Evolutionary conservation across 805 yeast species (phyloP), one percentile per base, ranked within the genome.

Genomic region (Saturnispora bothae): DNA sequence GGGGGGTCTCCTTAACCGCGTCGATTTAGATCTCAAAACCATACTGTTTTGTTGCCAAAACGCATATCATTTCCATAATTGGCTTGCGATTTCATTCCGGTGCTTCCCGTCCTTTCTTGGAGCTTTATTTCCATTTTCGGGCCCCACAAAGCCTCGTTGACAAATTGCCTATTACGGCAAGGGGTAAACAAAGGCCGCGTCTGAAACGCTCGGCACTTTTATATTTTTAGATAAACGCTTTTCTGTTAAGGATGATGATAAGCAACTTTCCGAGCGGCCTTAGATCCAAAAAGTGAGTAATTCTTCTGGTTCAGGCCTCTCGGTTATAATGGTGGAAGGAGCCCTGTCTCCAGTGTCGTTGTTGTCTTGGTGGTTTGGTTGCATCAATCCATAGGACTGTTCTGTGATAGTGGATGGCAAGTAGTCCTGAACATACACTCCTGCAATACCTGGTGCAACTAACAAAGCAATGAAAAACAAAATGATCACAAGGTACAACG

Each of bases 271-370:
- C n/a, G n/a, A n/a, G n/a, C n/a, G n/a, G n/a, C n/a, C 6, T 21
- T 39, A 55, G 28, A 57, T 50, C 58, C 57, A 52, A 31, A 51
- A 56, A 1, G 52, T 52, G 9, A 42, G 45, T 21, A 40, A 48
- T 6, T 48, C 45, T 16, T 43, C 47, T 2, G 42, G 43, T 4
- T 43, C 48, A 16, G 62, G 62, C 25, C 45, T 54, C 2, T 42
- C 26, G n/a, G 50, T 57, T 13, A 61, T 45, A 13, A 75, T 61
- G 9, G 60, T 56, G 1, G 56, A 37, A 1, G 82, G 79, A 0
- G 80, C 81, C 33, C 54, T 55, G 0, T 50, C 61, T 0, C 84
- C 85, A 0, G 85, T 78, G 50, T 79, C 85, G 48, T 79, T 77
- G 45, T 77, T 75, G 32, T 69, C 63, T 49, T 77, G 83, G 28